Evolutionary conservation across 345 rosid genomes (phyloP).

Genomic region (Euphorbia lathyris): DNA sequence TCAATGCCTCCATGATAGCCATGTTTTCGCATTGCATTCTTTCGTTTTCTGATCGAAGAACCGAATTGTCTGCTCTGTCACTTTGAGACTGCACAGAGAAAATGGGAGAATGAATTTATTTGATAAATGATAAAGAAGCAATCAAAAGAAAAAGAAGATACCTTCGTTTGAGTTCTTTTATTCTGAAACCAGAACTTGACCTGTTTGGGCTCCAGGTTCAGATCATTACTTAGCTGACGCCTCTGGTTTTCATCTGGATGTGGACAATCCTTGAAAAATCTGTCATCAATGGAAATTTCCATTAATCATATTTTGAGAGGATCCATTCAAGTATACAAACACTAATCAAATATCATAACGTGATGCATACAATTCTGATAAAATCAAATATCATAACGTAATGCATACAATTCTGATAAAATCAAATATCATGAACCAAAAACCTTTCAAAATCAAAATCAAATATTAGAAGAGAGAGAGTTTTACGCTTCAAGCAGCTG

Average conservation of each 20-base stretch:
- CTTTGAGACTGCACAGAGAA: constrained; percentile 42
- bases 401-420: no score
- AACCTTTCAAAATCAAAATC: background rate
- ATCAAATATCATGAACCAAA: background rate
- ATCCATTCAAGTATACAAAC: no score
- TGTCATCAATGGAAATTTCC: no score
- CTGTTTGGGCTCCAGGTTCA: constrained; percentile 48
- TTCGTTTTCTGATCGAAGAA: constrained; percentile 58
- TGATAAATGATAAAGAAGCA: no score
- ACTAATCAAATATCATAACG: no score
- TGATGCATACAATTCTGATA: no score
- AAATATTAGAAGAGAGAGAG: background rate
- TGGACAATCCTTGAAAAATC: constrained; percentile 60
- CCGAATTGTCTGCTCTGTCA: constrained; percentile 48
- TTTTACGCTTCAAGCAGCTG: constrained; percentile 52
- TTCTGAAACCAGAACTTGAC: constrained; percentile 87
- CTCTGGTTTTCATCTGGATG: constrained; percentile 67
- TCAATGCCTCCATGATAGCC: constrained; percentile 47
- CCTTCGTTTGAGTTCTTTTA: constrained; percentile 76
- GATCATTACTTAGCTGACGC: constrained; percentile 38
- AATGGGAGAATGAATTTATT: background rate
- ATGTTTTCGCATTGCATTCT: constrained; percentile 46
- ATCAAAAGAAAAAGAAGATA: background rate
- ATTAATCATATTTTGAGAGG: no score
- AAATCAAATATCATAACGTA: no score